Evolutionary conservation across 306 rosid genomes (phyloP).

Genomic region (Vicia faba): DNA sequence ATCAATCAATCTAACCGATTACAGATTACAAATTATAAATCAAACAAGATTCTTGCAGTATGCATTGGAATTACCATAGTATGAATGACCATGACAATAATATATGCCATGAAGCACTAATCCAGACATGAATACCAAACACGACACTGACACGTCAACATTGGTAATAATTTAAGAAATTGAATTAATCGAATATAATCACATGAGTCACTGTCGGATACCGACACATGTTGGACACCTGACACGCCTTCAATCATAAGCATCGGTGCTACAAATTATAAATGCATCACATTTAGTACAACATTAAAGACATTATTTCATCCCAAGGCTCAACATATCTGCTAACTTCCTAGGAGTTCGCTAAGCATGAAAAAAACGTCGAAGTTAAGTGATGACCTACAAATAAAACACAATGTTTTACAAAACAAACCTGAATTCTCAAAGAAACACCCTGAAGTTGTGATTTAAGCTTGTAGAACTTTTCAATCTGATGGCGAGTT

Average conservation of each 20-base stretch:
- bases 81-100: background rate
- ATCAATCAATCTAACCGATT: background rate
- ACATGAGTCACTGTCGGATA: background rate
- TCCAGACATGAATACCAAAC: background rate
- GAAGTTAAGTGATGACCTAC: background rate
- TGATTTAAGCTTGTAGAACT: constrained; percentile 85
- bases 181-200: background rate
- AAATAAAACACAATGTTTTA: background rate
- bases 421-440: constrained; percentile 72
- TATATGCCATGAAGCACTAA: background rate
- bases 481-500: constrained; percentile 90
- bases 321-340: constrained; percentile 7
- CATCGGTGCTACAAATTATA: background rate
- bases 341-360: background rate
- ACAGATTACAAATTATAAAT: background rate
- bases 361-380: background rate
- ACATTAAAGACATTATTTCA: background rate
- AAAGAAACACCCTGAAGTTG: constrained; percentile 89
- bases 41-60: background rate
- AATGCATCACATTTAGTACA: background rate
- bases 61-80: background rate
- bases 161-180: background rate
- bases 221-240: background rate
- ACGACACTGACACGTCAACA: background rate
- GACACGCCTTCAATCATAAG: background rate